A percentile compares a stretch with the other conserved stretches of the same genome.
These are phyloP conservation scores for Yamadazyma blattariae DNA, from an alignment of 1,139 yeast genomes.

Conservation along the genomic window DNA sequence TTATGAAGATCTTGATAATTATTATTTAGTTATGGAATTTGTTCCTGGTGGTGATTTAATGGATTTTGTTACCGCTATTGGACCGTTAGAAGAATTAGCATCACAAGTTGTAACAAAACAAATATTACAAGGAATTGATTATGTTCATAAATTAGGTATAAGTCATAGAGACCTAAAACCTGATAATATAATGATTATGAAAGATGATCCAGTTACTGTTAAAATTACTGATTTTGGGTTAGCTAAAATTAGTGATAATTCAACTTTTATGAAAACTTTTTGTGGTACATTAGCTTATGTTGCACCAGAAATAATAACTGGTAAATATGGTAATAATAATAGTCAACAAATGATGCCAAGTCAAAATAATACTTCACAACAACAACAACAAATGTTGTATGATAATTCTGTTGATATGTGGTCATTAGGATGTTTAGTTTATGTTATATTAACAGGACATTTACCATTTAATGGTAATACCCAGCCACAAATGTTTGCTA, in stretches of 20 bases:
- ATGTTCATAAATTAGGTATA: constrained; percentile 85
- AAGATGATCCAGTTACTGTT: constrained; percentile 84
- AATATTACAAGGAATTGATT: constrained; percentile 76
- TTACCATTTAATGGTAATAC: constrained; percentile 92
- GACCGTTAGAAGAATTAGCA: constrained; percentile 87
- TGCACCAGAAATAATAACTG: constrained; percentile 91
- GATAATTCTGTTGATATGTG: constrained; percentile 92
- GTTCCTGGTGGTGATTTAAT: constrained; percentile 97
- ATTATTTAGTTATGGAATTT: constrained; percentile 90
- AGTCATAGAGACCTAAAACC: constrained; percentile 93
- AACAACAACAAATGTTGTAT: constrained; percentile 42
- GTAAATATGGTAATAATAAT: constrained; percentile 48
- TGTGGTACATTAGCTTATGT: constrained; percentile 90
- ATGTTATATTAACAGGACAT: constrained; percentile 87
- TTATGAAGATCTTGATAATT: constrained; percentile 76
- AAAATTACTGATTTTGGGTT: constrained; percentile 93
- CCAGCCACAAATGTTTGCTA: constrained; percentile 77
- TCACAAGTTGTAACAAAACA: constrained; percentile 84
- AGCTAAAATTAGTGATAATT: constrained; percentile 76
- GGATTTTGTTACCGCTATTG: constrained; percentile 93
- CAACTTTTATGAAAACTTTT: constrained; percentile 79
- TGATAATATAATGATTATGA: constrained; percentile 86
- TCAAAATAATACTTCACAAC: constrained; percentile 5
- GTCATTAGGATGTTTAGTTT: constrained; percentile 85
- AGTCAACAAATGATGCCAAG: constrained; percentile 6